Conservation (phyloP, 306 rosid species). For the Rosa lucieae region DNA sequence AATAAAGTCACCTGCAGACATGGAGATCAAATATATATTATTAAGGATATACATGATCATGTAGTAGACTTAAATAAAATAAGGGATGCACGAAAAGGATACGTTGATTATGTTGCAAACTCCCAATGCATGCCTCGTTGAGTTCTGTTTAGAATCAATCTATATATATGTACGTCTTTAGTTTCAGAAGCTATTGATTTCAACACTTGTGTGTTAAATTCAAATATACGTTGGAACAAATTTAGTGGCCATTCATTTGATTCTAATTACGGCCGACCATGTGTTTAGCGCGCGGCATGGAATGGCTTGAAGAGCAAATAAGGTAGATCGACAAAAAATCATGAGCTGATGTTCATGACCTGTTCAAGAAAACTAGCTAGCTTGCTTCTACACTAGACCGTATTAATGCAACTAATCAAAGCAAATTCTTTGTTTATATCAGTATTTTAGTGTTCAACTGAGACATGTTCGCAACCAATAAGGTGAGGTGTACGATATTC, state of each 20-base stretch:
- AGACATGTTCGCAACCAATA: background rate
- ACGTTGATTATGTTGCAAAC: background rate
- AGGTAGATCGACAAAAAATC: background rate
- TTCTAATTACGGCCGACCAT: background rate
- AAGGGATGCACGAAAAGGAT: background rate
- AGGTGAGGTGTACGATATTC: background rate
- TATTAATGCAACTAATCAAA: background rate
- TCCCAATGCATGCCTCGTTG: background rate
- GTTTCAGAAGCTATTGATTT: background rate
- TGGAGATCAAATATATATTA: background rate
- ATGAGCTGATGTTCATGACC: background rate
- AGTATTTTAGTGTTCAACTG: background rate
- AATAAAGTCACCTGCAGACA: background rate
- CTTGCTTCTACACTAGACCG: background rate
- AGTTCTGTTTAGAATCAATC: background rate
- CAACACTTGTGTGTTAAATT: background rate
- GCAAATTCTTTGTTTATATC: background rate
- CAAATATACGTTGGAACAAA: background rate
- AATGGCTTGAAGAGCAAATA: background rate
- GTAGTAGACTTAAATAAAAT: too few species aligned
- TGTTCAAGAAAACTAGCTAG: background rate
- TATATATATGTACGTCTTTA: background rate
- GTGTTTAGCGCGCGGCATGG: background rate
- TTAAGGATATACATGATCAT: background rate
- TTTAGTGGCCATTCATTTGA: background rate